Base-by-base conservation (phyloP, 2,329 filamentous ascomycete genomes). In the Penicillium hordei region DNA sequence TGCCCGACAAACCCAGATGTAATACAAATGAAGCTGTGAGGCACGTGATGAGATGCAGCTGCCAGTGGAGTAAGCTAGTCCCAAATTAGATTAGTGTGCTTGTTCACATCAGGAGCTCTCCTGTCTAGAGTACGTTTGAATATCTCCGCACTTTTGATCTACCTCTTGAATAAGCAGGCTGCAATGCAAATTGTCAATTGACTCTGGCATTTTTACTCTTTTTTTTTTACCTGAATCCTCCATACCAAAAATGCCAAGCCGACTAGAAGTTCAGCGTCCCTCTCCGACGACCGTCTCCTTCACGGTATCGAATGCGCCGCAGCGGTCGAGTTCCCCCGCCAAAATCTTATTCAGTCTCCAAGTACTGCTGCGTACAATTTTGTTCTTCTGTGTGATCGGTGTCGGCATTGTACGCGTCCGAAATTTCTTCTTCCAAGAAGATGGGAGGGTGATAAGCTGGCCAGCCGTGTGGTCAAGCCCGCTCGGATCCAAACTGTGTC, bases 231-330 rank as follows among this genome's bases (percentile, higher is more conserved):
- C 42, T 36, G 10, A 25, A n/a, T 38, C 13, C 34, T 59, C 40
- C 19, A 13, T 25, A 21, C 38, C 40, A 59, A 71, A 64, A 50
- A 90, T 91, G 88, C 81, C 89, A 63, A 83, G 83, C 42, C 84
- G 69, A 57, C 72, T 78, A 31, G 70, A 67, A 43, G 60, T 72
- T 43, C 69, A 72, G 52, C 75, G 75, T 60, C 89, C 90, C 49
- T 93, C 94, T 25, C 88, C 91, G 46, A 95, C 92, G 3, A 96
- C 94, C n/a, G 87, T 90, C 72, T 89, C 90, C 65, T 97, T 93
- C 81, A 95, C 89, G 31, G 90, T 97, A 55, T 94, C 93, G 36
- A 97, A 93, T 57, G 85, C 86, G 44, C 86, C 89, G 13, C 70
- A 74, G 13, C 76, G 75, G 36, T 73, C 72, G 10, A 82, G 78